Base-by-base conservation (phyloP, 441 rosid genomes). In the Oxalis stricta region DNA sequence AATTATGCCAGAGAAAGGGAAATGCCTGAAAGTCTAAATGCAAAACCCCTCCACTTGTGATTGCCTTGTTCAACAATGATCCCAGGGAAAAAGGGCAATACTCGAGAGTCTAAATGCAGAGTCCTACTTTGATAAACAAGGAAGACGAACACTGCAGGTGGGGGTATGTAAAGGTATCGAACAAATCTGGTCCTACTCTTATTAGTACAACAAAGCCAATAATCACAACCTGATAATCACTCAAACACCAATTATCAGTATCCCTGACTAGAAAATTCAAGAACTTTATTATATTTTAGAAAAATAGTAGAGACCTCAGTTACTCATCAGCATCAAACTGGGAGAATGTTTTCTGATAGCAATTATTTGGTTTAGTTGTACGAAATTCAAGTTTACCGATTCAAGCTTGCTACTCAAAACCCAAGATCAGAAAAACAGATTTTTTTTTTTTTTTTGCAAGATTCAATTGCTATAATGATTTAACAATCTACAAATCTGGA, bases 211-310 rank as follows among this genome's bases (percentile, higher is more conserved):
- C 15, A 57, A 34, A 41, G 41, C n/a, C n/a, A n/a, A n/a, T 20
- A 44, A 52, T 10, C 38, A 34, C 14, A 50, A 75, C 77, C 83
- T 72, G 80, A 58, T 56, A 57, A 61, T 22, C 10, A 61, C n/a
- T 61, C 64, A 61, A 58, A 58, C 69, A 58, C 41, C 40, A 30
- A 52, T n/a, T 24, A 50, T 60, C 70, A 66, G 38, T 53, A 61
- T 58, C 44, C 44, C 19, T 34, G 41, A 38, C 39, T 47, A 21
- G 21, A 49, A 55, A 53, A 52, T 60, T 49, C 60, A 61, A 42
- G 26, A 52, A 48, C 38, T 55, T n/a, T 3, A 34, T 39, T n/a
- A 46, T 42, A 33, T 45, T 34, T 32, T 38, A 45, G 29, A 23
- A 7, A 3, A 23, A 40, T 41, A 65, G 58, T 63, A 35, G 48